phyloP scores from a whole-genome alignment of 371 early-diverging fungal genomes.

The Syncephalastrum contaminatum region DNA sequence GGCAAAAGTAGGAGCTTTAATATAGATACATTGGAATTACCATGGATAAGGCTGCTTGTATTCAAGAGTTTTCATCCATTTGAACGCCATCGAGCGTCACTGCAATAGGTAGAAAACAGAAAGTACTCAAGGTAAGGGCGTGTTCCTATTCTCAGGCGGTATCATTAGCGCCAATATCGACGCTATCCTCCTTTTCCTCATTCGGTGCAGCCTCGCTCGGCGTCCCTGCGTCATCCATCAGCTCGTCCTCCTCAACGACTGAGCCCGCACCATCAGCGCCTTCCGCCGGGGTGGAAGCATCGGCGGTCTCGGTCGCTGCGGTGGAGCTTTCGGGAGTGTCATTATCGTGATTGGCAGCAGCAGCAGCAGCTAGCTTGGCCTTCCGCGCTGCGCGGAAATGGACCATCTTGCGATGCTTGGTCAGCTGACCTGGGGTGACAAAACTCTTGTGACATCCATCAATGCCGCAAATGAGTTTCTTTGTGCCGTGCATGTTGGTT shows the following conservation, averaged over 20 bases:
- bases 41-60: too few species aligned
- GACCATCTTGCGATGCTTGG: slow-evolving; percentile 56
- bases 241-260: too few species aligned
- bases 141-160: neutral
- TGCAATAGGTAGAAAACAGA: too few species aligned
- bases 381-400: slow-evolving; percentile 49
- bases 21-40: too few species aligned
- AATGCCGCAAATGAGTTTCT: slow-evolving; percentile 47
- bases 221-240: too few species aligned
- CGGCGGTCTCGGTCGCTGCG: slow-evolving; percentile 20
- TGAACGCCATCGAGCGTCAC: too few species aligned
- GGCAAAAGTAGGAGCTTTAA: too few species aligned
- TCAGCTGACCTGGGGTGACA: slow-evolving; percentile 48
- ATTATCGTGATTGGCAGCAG: slow-evolving; percentile 20
- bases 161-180: too few species aligned
- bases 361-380: slow-evolving; percentile 39
- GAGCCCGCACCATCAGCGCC: too few species aligned
- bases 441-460: slow-evolving; percentile 51
- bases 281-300: slow-evolving; percentile 7
- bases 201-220: neutral
- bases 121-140: neutral
- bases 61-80: too few species aligned
- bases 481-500: slow-evolving; percentile 51
- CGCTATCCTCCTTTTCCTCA: neutral
- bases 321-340: slow-evolving; percentile 1